Evolutionary conservation across 2,329 filamentous ascomycete genomes (phyloP).

Genomic region (Claviceps humidiphila): DNA sequence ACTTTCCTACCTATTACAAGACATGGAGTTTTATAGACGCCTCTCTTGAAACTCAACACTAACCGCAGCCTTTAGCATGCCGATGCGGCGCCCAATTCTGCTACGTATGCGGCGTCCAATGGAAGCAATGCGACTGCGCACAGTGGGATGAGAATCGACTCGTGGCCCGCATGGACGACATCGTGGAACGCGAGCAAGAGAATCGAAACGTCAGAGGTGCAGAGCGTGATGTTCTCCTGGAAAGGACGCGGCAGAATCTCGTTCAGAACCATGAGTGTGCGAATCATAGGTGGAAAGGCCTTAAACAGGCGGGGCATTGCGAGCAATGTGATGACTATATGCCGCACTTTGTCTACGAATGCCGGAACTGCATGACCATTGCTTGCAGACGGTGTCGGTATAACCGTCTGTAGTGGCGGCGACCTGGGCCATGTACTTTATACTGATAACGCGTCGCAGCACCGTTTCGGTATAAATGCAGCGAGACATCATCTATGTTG

Average conservation of each 20-base stretch:
- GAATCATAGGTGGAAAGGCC: neutral
- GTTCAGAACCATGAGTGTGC: conserved; percentile 1
- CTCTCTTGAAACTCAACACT: neutral
- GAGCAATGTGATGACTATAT: conserved; percentile 13
- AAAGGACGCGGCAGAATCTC: neutral
- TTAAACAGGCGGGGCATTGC: neutral
- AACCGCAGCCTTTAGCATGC: conserved; percentile 22
- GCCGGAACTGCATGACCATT: conserved; percentile 27
- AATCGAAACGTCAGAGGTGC: neutral
- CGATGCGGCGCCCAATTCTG: conserved; percentile 35
- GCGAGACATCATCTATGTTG: no score
- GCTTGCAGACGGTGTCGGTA: conserved; percentile 29
- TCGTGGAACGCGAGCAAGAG: conserved; percentile 1
- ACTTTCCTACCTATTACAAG: neutral
- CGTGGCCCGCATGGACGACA: neutral
- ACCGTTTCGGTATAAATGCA: no score
- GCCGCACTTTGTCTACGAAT: conserved; percentile 30
- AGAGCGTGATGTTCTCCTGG: neutral
- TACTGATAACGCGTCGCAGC: no score
- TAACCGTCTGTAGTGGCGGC: neutral
- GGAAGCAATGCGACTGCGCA: conserved; percentile 26
- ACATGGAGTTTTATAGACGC: neutral
- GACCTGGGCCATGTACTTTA: neutral
- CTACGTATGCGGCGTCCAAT: conserved; percentile 30
- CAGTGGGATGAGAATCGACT: conserved; percentile 22